Conservation (phyloP, 2,329 filamentous ascomycete genomes). For the Xylariaceae sp. region DNA sequence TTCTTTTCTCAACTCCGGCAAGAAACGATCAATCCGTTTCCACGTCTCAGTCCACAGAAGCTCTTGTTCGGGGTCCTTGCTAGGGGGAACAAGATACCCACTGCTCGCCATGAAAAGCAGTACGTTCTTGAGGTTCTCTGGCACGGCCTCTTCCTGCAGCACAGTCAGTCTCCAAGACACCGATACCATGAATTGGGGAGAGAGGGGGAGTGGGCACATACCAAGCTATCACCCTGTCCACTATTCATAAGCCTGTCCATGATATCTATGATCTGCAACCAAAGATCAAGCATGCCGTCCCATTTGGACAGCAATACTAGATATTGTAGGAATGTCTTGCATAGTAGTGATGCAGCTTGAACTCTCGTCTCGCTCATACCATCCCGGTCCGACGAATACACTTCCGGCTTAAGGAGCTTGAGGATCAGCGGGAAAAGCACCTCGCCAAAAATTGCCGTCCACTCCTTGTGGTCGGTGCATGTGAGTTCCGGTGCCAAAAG, state of each 20-base stretch:
- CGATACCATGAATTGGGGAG: background rate
- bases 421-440: slow-evolving; percentile 90
- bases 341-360: slow-evolving; percentile 83
- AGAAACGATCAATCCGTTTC: slow-evolving; percentile 63
- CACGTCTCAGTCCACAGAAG: slow-evolving; percentile 60
- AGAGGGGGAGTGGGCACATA: slow-evolving; percentile 51
- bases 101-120: slow-evolving; percentile 91
- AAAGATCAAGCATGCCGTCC: slow-evolving; percentile 86
- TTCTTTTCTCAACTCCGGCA: slow-evolving; percentile 57
- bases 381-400: slow-evolving; percentile 83
- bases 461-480: slow-evolving; percentile 80
- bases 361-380: slow-evolving; percentile 96
- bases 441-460: slow-evolving; percentile 91
- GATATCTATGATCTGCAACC: slow-evolving; percentile 87
- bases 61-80: slow-evolving; percentile 50
- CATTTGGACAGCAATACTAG: slow-evolving; percentile 78
- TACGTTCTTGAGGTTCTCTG: slow-evolving; percentile 94
- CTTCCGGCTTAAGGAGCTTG: slow-evolving; percentile 85
- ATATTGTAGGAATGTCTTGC: slow-evolving; percentile 94
- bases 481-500: slow-evolving; percentile 81
- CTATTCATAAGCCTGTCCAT: slow-evolving; percentile 97
- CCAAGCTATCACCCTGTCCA: slow-evolving; percentile 83
- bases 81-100: slow-evolving; percentile 73
- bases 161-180: slow-evolving; percentile 8
- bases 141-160: slow-evolving; percentile 81